Evolutionary conservation across 176 grass and related monocot genomes (phyloP).

Genomic region (Leersia perrieri): DNA sequence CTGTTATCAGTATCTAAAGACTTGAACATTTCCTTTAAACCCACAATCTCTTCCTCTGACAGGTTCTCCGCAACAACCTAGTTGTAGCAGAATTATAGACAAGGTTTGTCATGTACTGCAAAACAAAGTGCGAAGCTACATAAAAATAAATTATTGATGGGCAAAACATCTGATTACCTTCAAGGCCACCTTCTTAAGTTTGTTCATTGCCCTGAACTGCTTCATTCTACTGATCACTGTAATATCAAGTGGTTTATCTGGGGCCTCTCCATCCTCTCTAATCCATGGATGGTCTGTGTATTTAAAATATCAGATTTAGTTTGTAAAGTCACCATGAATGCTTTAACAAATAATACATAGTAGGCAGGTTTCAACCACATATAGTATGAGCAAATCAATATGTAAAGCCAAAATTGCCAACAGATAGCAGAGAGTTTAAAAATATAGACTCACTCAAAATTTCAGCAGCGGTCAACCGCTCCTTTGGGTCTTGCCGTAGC

Average conservation of each 20-base stretch:
- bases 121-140: not conserved
- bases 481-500: slow-evolving; percentile 76
- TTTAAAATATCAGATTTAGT: slow-evolving; percentile 40
- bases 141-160: not conserved
- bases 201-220: slow-evolving; percentile 98
- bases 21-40: slow-evolving; percentile 92
- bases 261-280: slow-evolving; percentile 83
- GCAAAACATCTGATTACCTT: slow-evolving; percentile 48
- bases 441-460: slow-evolving; percentile 61
- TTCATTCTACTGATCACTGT: slow-evolving; percentile 92
- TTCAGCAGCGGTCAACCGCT: slow-evolving; percentile 79
- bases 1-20: slow-evolving; percentile 94
- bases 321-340: not conserved
- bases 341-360: not conserved
- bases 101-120: not conserved
- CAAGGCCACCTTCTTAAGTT: slow-evolving; percentile 94
- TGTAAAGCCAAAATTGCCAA: not conserved
- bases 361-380: not conserved
- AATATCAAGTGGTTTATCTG: slow-evolving; percentile 86
- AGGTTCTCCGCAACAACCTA: slow-evolving; percentile 90
- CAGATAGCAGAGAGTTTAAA: not conserved
- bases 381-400: slow-evolving; percentile 8
- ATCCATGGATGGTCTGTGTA: slow-evolving; percentile 81
- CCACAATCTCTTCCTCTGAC: slow-evolving; percentile 94
- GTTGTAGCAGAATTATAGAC: slow-evolving; percentile 10